Percentiles rank a stretch among this genome's conserved stretches.
These are phyloP conservation scores for Neonectria ditissima DNA, from an alignment of 2,329 filamentous ascomycete genomes.

Conservation along the genomic window DNA sequence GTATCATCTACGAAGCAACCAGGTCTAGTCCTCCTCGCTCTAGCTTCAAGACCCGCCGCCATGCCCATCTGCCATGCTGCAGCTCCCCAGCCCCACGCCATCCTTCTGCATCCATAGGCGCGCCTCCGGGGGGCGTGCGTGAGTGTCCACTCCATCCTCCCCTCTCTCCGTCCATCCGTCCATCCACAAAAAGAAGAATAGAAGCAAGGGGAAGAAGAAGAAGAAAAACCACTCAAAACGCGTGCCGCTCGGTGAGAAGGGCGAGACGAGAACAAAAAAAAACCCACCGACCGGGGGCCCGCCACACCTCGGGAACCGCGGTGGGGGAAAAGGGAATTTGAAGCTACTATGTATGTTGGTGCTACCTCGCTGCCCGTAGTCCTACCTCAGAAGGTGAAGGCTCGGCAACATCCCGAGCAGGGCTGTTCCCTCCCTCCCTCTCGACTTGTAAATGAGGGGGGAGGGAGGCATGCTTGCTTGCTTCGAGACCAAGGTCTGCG, in stretches of 20 bases:
- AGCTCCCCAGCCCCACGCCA: slow-evolving; percentile 22
- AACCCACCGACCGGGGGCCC: slow-evolving; percentile 23
- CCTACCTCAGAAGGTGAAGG: slow-evolving; percentile 17
- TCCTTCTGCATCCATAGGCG: slow-evolving; percentile 36
- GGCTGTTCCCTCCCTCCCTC: no score
- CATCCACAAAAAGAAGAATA: slow-evolving; percentile 16
- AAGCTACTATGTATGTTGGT: not conserved
- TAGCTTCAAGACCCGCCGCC: slow-evolving; percentile 23
- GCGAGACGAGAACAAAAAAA: not conserved
- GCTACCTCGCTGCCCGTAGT: slow-evolving; percentile 14
- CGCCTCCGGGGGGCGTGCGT: slow-evolving; percentile 36
- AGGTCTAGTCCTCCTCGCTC: slow-evolving; percentile 18
- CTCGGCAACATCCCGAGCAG: slow-evolving; percentile 25
- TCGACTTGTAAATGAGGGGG: not conserved
- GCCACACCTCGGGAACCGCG: slow-evolving; percentile 21
- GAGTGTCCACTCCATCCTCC: no score
- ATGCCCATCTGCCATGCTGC: no score
- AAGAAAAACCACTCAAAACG: slow-evolving; percentile 28
- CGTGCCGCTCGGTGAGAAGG: not conserved
- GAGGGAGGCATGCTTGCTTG: not conserved
- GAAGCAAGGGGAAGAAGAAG: not conserved
- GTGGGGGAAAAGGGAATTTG: not conserved
- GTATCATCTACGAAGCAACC: slow-evolving; percentile 15
- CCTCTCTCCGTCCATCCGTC: slow-evolving; percentile 1
- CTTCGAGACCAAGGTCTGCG: not conserved